Conservation (phyloP, 768 basidiomycete species). For the Suillus clintonianus region DNA sequence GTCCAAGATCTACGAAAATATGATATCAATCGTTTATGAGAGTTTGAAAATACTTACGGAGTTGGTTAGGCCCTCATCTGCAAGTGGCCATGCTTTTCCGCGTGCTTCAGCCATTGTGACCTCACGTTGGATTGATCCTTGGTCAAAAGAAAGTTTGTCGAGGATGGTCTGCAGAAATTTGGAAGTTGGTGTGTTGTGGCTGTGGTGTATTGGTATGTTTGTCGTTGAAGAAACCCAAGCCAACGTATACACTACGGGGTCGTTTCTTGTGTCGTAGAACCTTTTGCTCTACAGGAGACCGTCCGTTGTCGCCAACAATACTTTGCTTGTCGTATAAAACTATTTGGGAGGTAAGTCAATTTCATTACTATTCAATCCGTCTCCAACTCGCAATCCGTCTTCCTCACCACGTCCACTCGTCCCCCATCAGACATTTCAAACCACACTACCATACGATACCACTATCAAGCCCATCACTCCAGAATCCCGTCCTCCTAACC, state of each 20-base stretch:
- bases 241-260: not conserved
- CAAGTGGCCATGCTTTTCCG: slow-evolving; percentile 88
- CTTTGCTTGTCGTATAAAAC: not conserved
- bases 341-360: slow-evolving; percentile 35
- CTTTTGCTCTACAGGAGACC: not conserved
- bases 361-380: slow-evolving; percentile 32
- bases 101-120: slow-evolving; percentile 75
- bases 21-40: not conserved
- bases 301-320: too few species aligned
- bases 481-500: slow-evolving; percentile 35
- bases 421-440: slow-evolving; percentile 55
- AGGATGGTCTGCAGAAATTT: not conserved
- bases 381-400: slow-evolving; percentile 60
- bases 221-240: slow-evolving; percentile 1
- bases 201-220: slow-evolving; percentile 4
- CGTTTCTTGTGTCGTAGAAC: not conserved
- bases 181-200: not conserved
- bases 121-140: slow-evolving; percentile 87
- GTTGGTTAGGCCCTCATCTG: slow-evolving; percentile 87
- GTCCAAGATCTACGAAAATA: slow-evolving; percentile 76
- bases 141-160: slow-evolving; percentile 47
- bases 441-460: slow-evolving; percentile 35
- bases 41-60: slow-evolving; percentile 51
- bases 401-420: slow-evolving; percentile 55
- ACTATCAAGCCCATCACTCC: slow-evolving; percentile 48